Base-by-base conservation (phyloP, 371 early-diverging fungal genomes). In the Blyttiomyces sp. region DNA sequence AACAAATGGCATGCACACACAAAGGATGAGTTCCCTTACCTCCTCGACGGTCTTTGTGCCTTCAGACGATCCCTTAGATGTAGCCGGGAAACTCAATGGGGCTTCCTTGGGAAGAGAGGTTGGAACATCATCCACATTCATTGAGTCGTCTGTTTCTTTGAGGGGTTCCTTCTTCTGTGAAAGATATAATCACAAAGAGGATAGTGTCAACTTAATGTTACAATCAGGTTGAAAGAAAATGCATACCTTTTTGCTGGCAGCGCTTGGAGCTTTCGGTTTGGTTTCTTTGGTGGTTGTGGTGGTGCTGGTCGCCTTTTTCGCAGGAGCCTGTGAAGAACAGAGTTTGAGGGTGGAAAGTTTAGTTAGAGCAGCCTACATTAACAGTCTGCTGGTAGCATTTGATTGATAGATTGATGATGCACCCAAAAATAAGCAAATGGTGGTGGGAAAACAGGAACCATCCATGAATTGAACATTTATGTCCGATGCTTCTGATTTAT, bases 21-120 rank as follows among this genome's bases (percentile, higher is more conserved):
- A 7, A 19, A 56, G 46, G 7, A 7, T 24, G 16, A 24, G 24
- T 26, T 24, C n/a, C 16, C 32, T 11, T 43, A 64, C 57, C 51
- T 57, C 64, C 44, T 64, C 64, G 24, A 57, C 35, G 3, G 53
- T 43, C 46, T 56, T 64, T 9, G 24, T 30, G 49, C 23, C 32
- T 49, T 49, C 36, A 6, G 42, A 26, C 11, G 24, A 13, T 5
- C 30, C 30, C 24, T 49, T 34, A n/a, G 33, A 3, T 21, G 27
- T 23, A n/a, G 28, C n/a, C 11, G 49, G 4, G 4, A 11, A 9
- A 21, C 6, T 33, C 27, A 23, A 43, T 39, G 39, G 11, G 13
- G 39, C 39, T n/a, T 39, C 13, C 39, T 11, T 39, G 11, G 39
- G 11, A 13, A 17, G 43, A 21, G 5, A 42, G n/a, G n/a, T n/a